Evolutionary conservation across 2,329 filamentous ascomycete genomes (phyloP), one percentile per base, ranked within the genome.

Genomic region (Phialophora chinensis): DNA sequence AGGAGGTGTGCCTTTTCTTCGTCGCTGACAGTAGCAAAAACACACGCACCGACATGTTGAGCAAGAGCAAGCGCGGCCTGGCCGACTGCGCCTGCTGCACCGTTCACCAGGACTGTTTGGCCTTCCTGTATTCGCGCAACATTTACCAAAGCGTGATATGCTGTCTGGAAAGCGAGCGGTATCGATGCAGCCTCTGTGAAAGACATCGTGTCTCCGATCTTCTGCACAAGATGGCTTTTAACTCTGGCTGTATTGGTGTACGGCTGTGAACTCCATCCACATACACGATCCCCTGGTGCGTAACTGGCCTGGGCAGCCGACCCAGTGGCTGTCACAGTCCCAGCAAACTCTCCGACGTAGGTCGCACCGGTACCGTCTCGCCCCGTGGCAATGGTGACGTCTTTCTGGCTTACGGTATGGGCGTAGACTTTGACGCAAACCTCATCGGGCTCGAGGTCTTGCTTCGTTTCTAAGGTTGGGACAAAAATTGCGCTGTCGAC

Each of bases 71-170:
- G 72, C 14, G 72, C 71, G 11, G 62, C 75, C 69, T 66, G 35
- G 7, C 66, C 71, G 7, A 73, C 65, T 23, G 63, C 71, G 14
- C 71, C 72, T 17, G 67, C 52, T 6, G 68, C 73, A 17, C 50
- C 65, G 50, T 74, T 72, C 35, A 75, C 72, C 1, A 75, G 65
- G 17, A 75, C 61, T 11, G 33, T 64, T 47, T 74, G 68, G 3
- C 62, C 66, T 50, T 63, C 44, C 12, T 47, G 25, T 3, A 76
- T 29, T 3, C 66, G 64, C 0, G 74, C 75, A 1, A 75, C 11
- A n/a, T 75, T 67, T 20, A 74, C 38, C 2, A 77, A 70, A 5
- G 71, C 72, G 56, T 75, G 72, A 47, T 70, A 74, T 12, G 72
- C 75, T 3, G 74, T 76, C 20, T 66, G 71, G 55, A 71, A 75